These are phyloP conservation scores for Gentiana dahurica DNA, from an alignment of 257 asterid species.

Conservation along the genomic window DNA sequence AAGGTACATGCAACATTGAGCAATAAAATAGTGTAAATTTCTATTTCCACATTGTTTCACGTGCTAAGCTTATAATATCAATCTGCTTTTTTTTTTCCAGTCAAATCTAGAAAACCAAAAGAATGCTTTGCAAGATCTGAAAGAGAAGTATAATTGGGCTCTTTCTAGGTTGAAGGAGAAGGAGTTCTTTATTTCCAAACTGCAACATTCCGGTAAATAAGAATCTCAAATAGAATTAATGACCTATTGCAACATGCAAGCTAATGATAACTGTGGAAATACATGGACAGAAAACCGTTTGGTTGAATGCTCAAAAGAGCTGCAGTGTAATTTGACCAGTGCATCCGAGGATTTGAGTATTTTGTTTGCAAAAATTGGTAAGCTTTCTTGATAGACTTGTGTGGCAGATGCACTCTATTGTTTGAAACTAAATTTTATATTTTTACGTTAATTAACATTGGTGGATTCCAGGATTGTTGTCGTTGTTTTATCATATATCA, in stretches of 20 bases:
- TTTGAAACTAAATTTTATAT: neutral
- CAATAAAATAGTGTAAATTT: conserved; percentile 2
- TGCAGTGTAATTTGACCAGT: conserved; percentile 43
- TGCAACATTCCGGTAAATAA: conserved; percentile 53
- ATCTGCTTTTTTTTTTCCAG: conserved; percentile 23
- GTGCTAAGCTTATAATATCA: conserved; percentile 1
- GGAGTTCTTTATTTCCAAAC: conserved; percentile 47
- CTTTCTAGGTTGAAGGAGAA: conserved; percentile 44
- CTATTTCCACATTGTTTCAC: conserved; percentile 5
- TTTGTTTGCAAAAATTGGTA: conserved; percentile 67
- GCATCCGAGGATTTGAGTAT: conserved; percentile 59
- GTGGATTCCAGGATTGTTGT: too few relatives aligned
- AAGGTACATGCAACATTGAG: conserved; percentile 34
- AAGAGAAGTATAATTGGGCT: conserved; percentile 40
- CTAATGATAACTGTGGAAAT: conserved; percentile 4
- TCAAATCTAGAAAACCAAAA: conserved; percentile 33
- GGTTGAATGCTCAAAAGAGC: conserved; percentile 54
- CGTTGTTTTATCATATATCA: too few relatives aligned
- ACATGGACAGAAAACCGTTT: conserved; percentile 44
- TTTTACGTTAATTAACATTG: too few relatives aligned
- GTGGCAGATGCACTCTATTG: neutral
- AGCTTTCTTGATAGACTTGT: neutral
- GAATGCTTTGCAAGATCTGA: conserved; percentile 48
- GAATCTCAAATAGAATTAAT: neutral
- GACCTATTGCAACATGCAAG: conserved; percentile 3